Conservation (phyloP, 306 rosid genomes). For the Astragalus glycyphyllos region DNA sequence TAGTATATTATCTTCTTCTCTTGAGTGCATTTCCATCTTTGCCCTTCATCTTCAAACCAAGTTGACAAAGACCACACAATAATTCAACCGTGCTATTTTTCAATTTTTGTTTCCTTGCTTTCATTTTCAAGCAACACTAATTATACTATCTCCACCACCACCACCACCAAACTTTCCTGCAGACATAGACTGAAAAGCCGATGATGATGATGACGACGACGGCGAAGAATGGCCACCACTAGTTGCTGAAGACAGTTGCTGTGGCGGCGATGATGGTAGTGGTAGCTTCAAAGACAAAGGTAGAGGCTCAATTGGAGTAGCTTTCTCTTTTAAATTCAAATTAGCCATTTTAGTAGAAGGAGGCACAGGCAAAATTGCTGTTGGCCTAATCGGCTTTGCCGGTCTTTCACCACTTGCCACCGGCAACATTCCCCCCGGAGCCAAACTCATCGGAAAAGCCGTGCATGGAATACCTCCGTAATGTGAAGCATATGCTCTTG, state of each 20-base stretch:
- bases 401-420: constrained; percentile 40
- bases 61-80: constrained; percentile 13
- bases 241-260: constrained; percentile 48
- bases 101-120: background rate
- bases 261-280: constrained; percentile 36
- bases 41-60: constrained; percentile 43
- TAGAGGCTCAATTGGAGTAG: constrained; percentile 41
- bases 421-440: constrained; percentile 48
- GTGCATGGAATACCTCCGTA: constrained; percentile 50
- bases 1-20: background rate
- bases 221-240: constrained; percentile 44
- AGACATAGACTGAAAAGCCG: constrained; percentile 64
- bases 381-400: constrained; percentile 64
- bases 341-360: constrained; percentile 76
- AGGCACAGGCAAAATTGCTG: constrained; percentile 66
- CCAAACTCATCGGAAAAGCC: constrained; percentile 44
- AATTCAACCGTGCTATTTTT: background rate
- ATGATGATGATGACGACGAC: constrained; percentile 33
- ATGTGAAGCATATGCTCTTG: constrained; percentile 41
- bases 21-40: constrained; percentile 8
- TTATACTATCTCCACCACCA: constrained; percentile 75
- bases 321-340: constrained; percentile 61
- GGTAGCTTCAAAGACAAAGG: constrained; percentile 62
- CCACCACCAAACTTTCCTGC: constrained; percentile 51
- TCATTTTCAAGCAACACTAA: constrained; percentile 73